A percentile compares a stretch with the other conserved stretches of the same genome.
Evolutionary conservation across 768 basidiomycete genomes (phyloP).

Genomic region (Clitopilus passeckerianus): DNA sequence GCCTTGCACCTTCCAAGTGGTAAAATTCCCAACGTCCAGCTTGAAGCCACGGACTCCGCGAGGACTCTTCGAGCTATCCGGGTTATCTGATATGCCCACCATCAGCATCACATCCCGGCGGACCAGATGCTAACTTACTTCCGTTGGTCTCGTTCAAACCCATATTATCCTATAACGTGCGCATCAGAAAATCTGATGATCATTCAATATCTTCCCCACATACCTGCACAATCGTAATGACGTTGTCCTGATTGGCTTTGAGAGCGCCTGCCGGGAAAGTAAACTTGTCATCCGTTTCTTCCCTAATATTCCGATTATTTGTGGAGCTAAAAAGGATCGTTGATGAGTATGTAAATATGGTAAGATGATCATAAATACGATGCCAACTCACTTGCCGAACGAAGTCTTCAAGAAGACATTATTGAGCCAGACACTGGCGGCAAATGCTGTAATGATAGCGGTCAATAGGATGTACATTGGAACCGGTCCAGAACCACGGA

Average conservation of each 20-base stretch:
- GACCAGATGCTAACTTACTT: conserved; percentile 24
- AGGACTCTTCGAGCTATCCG: conserved; percentile 63
- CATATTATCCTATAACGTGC: conserved; percentile 63
- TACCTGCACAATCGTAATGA: conserved; percentile 75
- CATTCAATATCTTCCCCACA: conserved; percentile 2
- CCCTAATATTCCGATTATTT: conserved; percentile 53
- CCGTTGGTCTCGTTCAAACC: conserved; percentile 61
- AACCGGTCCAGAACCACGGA: conserved; percentile 12
- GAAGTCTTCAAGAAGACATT: conserved; percentile 66
- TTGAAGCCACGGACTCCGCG: conserved; percentile 76
- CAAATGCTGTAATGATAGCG: conserved; percentile 52
- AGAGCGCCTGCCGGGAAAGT: conserved; percentile 56
- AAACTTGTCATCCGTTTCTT: conserved; percentile 67
- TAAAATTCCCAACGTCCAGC: conserved; percentile 58
- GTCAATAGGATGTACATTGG: background rate
- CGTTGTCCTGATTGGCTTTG: conserved; percentile 52
- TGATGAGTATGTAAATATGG: background rate
- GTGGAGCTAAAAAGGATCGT: conserved; percentile 43
- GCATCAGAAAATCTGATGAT: background rate
- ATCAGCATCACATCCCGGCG: background rate
- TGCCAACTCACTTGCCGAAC: conserved; percentile 58
- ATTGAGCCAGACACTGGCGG: conserved; percentile 81
- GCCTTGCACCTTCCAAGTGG: conserved; percentile 69
- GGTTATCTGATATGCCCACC: conserved; percentile 20
- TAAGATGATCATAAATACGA: background rate